Base-by-base conservation (phyloP, 768 basidiomycete genomes). In the Saitozyma sp. region DNA sequence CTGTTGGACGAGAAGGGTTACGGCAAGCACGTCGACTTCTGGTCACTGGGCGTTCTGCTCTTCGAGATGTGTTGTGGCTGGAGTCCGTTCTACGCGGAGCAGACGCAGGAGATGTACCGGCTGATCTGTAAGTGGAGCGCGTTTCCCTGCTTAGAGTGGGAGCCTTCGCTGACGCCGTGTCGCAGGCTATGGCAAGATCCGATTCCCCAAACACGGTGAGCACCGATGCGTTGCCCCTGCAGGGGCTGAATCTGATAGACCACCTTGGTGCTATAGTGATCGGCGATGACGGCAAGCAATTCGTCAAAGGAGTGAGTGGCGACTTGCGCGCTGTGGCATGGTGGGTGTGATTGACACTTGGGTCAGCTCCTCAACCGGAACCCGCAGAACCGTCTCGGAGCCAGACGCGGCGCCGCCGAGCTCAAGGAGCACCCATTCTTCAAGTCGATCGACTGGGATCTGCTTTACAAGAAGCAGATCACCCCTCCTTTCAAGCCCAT, bases 1-100 rank as follows among this genome's bases (percentile, higher is more conserved):
- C 84, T 99, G 9, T 85, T 99, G 49, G 94, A 97, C 78, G 96
- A 98, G 75, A 92, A 95, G 67, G 96, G 96, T 11, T 98, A 99
- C 80, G 92, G 90, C 51, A 98, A 98, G 81, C 87, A 96, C 54
- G 96, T 99, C 69, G 96, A 99, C 78, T 99, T 98, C 78, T 99
- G 96, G 94, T 90, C 89, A 52, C 82, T 97, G 17, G 95, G 94
- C 41, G 96, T 98, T 1, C 83, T 99, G 40, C 83, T 99, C 20
- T 99, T 98, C 77, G 96, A 99, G 81, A 99, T 99, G 96, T 98
- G 96, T 74, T 99, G 96, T 70, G 96, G 96, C 7, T 98, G 96
- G 96, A 92, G 90, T 76, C 96, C 96, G 48, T 99, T 98, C 82
- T 99, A 98, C 74, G 94, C 95, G 16, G 96, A 99, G 74, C 96